These are phyloP conservation scores for Globisporangium takayamanum DNA, from an alignment of 352 stramenopile species.

Conservation along the genomic window DNA sequence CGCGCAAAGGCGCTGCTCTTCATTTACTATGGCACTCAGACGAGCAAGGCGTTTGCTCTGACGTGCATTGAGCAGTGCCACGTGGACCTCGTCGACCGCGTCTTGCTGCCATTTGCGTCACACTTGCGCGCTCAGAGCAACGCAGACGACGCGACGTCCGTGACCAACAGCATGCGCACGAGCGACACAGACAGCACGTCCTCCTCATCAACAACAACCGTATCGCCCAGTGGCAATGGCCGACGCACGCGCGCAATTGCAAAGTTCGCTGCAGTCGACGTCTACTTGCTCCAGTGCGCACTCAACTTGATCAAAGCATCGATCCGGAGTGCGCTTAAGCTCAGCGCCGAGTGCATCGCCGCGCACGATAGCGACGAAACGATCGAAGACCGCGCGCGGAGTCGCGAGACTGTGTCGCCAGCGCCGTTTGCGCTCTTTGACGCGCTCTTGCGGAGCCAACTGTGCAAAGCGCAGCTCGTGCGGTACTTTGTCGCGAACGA, in stretches of 20 bases:
- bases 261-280: conserved; percentile 14
- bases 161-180: conserved; percentile 6
- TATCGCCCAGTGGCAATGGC: not conserved
- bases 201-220: not conserved
- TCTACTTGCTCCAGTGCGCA: conserved; percentile 57
- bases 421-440: conserved; percentile 49
- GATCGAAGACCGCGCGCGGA: conserved; percentile 10
- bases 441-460: conserved; percentile 34
- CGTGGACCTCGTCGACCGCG: conserved; percentile 27
- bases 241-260: not conserved
- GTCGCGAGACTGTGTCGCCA: conserved; percentile 26
- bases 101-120: conserved; percentile 21
- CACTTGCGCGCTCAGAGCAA: conserved; percentile 11
- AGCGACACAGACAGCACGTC: not conserved
- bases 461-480: conserved; percentile 46
- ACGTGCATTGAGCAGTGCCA: conserved; percentile 28
- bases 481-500: conserved; percentile 53
- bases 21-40: conserved; percentile 47
- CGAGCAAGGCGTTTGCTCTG: conserved; percentile 33
- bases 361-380: conserved; percentile 22
- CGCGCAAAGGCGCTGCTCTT: conserved; percentile 64
- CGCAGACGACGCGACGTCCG: not conserved
- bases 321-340: conserved; percentile 58
- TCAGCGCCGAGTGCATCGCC: conserved; percentile 60
- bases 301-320: conserved; percentile 47